Evolutionary conservation across 164 flowering plant species (phyloP).

Genomic region (Umbilicus rupestris): DNA sequence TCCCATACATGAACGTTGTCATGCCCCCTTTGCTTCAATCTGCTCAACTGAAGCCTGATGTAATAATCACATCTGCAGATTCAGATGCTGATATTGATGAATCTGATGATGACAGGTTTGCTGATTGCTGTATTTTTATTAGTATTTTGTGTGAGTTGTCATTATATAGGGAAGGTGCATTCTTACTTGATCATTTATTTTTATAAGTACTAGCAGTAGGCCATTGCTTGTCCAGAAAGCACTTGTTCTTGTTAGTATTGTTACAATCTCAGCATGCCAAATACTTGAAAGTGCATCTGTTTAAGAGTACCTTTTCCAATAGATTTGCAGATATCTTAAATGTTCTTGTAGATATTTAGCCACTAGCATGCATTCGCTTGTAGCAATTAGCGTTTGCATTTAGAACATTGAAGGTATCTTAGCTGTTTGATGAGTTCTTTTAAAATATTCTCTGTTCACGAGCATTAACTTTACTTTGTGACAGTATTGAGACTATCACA

Average conservation of each 20-base stretch:
- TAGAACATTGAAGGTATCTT: too few relatives aligned
- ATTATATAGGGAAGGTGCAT: too few relatives aligned
- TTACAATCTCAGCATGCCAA: too few relatives aligned
- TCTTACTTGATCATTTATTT: too few relatives aligned
- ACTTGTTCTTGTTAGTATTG: too few relatives aligned
- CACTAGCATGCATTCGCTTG: too few relatives aligned
- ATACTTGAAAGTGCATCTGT: too few relatives aligned
- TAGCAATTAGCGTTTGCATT: too few relatives aligned
- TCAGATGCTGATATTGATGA: slow-evolving; percentile 77
- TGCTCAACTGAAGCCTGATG: slow-evolving; percentile 98
- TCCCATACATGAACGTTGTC: slow-evolving; percentile 93
- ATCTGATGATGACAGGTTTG: slow-evolving; percentile 85
- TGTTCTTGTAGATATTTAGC: too few relatives aligned
- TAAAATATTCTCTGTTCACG: slow-evolving; percentile 14
- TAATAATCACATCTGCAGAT: slow-evolving; percentile 83
- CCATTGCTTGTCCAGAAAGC: too few relatives aligned
- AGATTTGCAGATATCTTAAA: too few relatives aligned
- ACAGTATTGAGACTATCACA: slow-evolving; percentile 67
- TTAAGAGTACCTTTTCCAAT: too few relatives aligned
- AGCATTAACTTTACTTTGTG: background rate
- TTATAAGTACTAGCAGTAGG: slow-evolving; percentile 15
- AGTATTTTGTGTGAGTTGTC: slow-evolving; percentile 9
- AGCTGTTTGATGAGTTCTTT: background rate
- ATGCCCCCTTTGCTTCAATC: slow-evolving; percentile 95
- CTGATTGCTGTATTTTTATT: background rate